Conservation (phyloP, 495 filamentous ascomycete genomes). For the Neurospora cerealis region DNA sequence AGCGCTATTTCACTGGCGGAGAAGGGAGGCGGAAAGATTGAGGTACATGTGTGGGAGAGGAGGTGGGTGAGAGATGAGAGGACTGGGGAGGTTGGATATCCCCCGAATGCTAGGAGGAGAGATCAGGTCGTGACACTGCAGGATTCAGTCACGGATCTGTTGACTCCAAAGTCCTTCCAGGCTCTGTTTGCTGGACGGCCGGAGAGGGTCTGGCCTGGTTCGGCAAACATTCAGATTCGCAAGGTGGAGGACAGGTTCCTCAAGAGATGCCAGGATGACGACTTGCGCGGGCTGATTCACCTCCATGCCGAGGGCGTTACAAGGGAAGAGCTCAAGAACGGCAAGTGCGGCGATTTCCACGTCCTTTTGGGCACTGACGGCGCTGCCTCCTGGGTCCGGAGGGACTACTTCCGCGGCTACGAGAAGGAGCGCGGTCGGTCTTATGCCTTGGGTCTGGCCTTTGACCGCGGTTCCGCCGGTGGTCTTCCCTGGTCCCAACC, state of each 20-base stretch:
- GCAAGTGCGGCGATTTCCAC: slow-evolving; percentile 29
- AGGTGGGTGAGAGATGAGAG: slow-evolving; percentile 13
- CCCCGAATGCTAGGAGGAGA: slow-evolving; percentile 14
- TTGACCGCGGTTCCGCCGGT: slow-evolving; percentile 19
- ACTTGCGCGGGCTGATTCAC: slow-evolving; percentile 24
- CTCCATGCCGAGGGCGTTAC: slow-evolving; percentile 25
- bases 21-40: slow-evolving; percentile 20
- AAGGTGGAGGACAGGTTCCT: slow-evolving; percentile 32
- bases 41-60: slow-evolving; percentile 26
- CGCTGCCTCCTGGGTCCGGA: slow-evolving; percentile 25
- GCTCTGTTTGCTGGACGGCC: slow-evolving; percentile 22
- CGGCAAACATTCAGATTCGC: slow-evolving; percentile 29
- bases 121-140: slow-evolving; percentile 28
- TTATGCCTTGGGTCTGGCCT: slow-evolving; percentile 28
- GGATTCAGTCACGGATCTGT: slow-evolving; percentile 23
- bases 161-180: slow-evolving; percentile 15
- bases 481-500: slow-evolving; percentile 29
- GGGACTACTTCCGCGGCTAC: slow-evolving; percentile 27
- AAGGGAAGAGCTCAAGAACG: slow-evolving; percentile 17
- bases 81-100: slow-evolving; percentile 18
- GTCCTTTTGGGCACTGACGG: slow-evolving; percentile 29
- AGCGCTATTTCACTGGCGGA: slow-evolving; percentile 29
- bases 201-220: slow-evolving; percentile 25
- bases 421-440: slow-evolving; percentile 29
- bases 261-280: slow-evolving; percentile 21